Percentiles rank a stretch among this genome's conserved stretches.
phyloP scores from a whole-genome alignment of 139 green algal genomes.

The Chlorella vulgaris region DNA sequence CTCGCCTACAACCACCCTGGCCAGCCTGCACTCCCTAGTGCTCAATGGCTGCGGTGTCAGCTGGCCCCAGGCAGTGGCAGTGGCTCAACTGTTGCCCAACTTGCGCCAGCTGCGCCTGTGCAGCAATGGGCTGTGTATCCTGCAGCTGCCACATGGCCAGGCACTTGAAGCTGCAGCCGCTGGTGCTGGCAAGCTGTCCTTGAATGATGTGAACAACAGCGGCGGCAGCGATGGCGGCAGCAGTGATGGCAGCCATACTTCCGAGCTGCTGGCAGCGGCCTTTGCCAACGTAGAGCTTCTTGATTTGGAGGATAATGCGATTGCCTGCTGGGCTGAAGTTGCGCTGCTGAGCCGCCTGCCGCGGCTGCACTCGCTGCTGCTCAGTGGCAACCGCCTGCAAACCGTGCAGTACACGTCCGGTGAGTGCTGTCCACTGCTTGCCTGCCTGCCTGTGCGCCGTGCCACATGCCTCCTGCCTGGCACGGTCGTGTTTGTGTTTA shows the following conservation, averaged over 20 bases:
- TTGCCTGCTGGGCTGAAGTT: slow-evolving; percentile 58
- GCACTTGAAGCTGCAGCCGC: background rate
- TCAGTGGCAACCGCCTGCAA: slow-evolving; percentile 65
- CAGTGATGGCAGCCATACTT: no score
- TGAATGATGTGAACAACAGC: background rate
- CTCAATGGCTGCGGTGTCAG: slow-evolving; percentile 69
- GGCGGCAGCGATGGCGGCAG: background rate
- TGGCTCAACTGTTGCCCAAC: slow-evolving; percentile 55
- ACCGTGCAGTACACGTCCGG: slow-evolving; percentile 12
- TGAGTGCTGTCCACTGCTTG: slow-evolving; percentile 1
- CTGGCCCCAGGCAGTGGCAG: slow-evolving; percentile 59
- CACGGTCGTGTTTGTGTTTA: no score
- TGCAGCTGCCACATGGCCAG: background rate
- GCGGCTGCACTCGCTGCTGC: slow-evolving; percentile 57
- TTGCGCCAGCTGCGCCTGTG: slow-evolving; percentile 74
- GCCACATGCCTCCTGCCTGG: no score
- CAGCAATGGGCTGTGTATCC: slow-evolving; percentile 45
- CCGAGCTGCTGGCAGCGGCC: slow-evolving; percentile 3
- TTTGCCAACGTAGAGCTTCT: slow-evolving; percentile 43
- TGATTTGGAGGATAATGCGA: slow-evolving; percentile 51
- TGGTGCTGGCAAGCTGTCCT: background rate
- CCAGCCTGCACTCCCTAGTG: slow-evolving; percentile 63
- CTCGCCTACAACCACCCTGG: slow-evolving; percentile 14
- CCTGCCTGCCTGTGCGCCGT: background rate
- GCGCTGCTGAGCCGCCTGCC: slow-evolving; percentile 58